Evolutionary conservation across 306 rosid species (phyloP).

Genomic region (Chamaecrista fasciculata): DNA sequence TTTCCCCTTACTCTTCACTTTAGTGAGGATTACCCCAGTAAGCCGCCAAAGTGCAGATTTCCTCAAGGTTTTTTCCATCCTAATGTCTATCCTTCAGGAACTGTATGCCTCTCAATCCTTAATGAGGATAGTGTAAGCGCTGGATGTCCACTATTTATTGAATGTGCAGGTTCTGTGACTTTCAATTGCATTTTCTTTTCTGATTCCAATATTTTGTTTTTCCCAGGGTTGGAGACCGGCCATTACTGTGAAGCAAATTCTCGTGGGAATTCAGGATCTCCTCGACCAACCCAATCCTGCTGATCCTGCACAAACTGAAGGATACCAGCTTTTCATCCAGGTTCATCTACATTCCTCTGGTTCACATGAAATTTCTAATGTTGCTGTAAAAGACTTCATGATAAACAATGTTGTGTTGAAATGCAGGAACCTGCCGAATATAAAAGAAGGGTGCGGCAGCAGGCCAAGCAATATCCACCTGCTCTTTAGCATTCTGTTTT

Average conservation of each 20-base stretch:
- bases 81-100: conserved; percentile 32
- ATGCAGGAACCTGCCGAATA: conserved; percentile 28
- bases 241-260: conserved; percentile 31
- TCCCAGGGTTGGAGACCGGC: conserved; percentile 32
- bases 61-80: conserved; percentile 35
- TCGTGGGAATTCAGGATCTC: conserved; percentile 34
- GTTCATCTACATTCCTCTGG: conserved; percentile 5
- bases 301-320: conserved; percentile 33
- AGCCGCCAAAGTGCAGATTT: conserved; percentile 34
- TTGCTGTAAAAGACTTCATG: background rate
- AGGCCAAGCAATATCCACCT: conserved; percentile 29
- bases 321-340: conserved; percentile 34
- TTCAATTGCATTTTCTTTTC: background rate
- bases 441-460: conserved; percentile 29
- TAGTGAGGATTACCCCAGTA: conserved; percentile 28
- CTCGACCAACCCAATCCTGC: conserved; percentile 34
- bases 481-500: conserved; percentile 9
- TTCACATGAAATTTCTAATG: background rate
- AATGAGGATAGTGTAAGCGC: conserved; percentile 33
- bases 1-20: conserved; percentile 23
- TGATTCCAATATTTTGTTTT: background rate
- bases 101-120: conserved; percentile 35
- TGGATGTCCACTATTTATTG: background rate
- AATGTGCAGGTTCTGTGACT: background rate
- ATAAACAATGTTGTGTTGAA: conserved; percentile 1